A percentile compares a stretch with the other conserved stretches of the same genome.
Evolutionary conservation across 495 filamentous ascomycete genomes (phyloP).

Genomic region (Hypoxylon intermedium): DNA sequence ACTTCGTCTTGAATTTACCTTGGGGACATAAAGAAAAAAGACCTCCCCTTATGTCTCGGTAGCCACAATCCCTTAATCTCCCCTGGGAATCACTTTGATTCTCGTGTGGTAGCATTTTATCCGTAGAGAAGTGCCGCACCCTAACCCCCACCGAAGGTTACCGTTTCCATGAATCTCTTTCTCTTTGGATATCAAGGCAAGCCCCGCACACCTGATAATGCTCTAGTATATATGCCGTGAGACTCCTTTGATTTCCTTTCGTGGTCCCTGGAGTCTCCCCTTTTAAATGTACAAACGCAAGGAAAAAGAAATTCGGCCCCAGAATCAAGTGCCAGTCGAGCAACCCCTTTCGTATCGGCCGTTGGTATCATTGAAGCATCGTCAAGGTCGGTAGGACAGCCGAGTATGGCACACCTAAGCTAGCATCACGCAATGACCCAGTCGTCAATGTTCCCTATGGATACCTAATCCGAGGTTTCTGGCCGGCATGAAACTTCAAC

Average conservation of each 20-base stretch:
- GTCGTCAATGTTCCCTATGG: constrained; percentile 12
- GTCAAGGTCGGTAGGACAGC: constrained; percentile 19
- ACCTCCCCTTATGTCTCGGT: neutral
- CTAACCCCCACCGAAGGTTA: constrained; percentile 2
- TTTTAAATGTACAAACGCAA: constrained; percentile 25
- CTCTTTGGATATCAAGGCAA: constrained; percentile 23
- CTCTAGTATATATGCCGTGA: constrained; percentile 38
- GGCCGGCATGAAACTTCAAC: constrained; percentile 1
- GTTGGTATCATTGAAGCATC: constrained; percentile 21
- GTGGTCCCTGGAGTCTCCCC: constrained; percentile 1
- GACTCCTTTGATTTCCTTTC: constrained; percentile 26
- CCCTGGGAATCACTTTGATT: constrained; percentile 26
- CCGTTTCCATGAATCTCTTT: constrained; percentile 14
- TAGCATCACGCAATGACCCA: constrained; percentile 13
- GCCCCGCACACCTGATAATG: constrained; percentile 26
- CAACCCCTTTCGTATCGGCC: constrained; percentile 9
- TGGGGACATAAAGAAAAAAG: constrained; percentile 30
- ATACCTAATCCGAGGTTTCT: constrained; percentile 14
- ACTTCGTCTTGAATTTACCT: constrained; percentile 18
- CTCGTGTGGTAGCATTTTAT: neutral
- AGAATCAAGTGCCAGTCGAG: constrained; percentile 17
- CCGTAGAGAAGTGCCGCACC: constrained; percentile 8
- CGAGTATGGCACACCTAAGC: constrained; percentile 22
- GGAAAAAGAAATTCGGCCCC: constrained; percentile 12
- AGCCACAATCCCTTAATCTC: neutral